These are phyloP conservation scores for Torulaspora franciscae DNA, from an alignment of 805 yeast species.

Conservation along the genomic window DNA sequence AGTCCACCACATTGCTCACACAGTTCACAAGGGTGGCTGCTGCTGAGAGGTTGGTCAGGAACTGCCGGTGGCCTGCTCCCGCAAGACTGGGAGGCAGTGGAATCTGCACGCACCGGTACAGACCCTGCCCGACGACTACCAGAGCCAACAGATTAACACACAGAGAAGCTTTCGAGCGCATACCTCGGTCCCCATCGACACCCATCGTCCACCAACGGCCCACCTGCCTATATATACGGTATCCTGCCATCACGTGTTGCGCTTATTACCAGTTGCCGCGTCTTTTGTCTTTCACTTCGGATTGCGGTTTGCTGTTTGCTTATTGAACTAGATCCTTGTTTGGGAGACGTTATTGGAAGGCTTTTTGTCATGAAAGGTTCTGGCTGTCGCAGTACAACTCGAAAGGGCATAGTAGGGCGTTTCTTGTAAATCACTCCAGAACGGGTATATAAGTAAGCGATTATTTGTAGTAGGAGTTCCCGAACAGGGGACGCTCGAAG, in stretches of 20 bases:
- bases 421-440: neutral
- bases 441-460: neutral
- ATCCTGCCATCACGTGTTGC: neutral
- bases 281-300: neutral
- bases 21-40: constrained; percentile 43
- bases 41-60: constrained; percentile 63
- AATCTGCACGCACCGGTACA: constrained; percentile 25
- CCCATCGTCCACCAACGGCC: too few species aligned
- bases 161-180: constrained; percentile 12
- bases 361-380: neutral
- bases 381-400: neutral
- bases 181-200: neutral
- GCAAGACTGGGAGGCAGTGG: constrained; percentile 46
- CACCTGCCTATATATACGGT: neutral
- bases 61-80: constrained; percentile 65
- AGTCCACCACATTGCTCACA: constrained; percentile 38
- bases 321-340: neutral
- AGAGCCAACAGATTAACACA: constrained; percentile 21
- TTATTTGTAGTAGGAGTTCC: too few species aligned
- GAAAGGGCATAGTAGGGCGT: neutral
- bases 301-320: neutral
- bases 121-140: constrained; percentile 27
- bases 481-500: too few species aligned
- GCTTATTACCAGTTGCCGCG: neutral
- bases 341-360: neutral